A percentile compares a stretch with the other conserved stretches of the same genome.
Evolutionary conservation across 2,329 filamentous ascomycete species (phyloP).

Genomic region (Ilyonectria robusta): DNA sequence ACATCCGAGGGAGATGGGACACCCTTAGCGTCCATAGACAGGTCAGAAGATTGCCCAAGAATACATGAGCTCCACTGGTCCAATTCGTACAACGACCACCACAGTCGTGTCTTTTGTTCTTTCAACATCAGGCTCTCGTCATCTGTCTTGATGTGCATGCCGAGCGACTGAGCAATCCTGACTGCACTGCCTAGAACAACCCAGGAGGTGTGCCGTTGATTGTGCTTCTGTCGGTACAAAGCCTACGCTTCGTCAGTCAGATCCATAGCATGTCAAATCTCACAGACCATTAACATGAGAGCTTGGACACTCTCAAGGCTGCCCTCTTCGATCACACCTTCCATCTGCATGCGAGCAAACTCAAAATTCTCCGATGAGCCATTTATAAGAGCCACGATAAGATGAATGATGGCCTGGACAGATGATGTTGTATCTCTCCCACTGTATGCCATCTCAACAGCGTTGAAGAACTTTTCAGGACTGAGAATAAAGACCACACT

Average conservation of each 20-base stretch:
- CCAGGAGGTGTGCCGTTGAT: constrained; percentile 1
- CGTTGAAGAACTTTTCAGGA: constrained; percentile 1
- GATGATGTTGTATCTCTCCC: neutral
- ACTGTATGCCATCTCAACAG: neutral
- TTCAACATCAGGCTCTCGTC: neutral
- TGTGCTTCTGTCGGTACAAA: constrained; percentile 1
- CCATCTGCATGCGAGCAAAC: constrained; percentile 6
- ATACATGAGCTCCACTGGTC: constrained; percentile 6
- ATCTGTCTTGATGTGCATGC: neutral
- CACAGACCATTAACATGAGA: constrained; percentile 1
- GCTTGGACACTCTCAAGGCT: constrained; percentile 3
- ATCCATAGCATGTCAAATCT: neutral
- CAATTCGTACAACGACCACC: constrained; percentile 3
- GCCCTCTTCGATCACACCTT: neutral
- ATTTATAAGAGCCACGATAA: neutral
- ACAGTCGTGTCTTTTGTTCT: constrained; percentile 8
- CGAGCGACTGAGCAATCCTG: neutral
- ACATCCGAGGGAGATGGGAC: constrained; percentile 1
- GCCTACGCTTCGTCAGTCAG: neutral
- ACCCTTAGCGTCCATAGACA: neutral
- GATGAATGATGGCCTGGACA: constrained; percentile 2
- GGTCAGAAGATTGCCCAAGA: neutral
- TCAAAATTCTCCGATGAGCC: neutral
- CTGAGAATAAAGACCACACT: neutral
- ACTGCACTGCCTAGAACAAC: neutral